Evolutionary conservation across 139 green algal genomes (phyloP), one percentile per base, ranked within the genome.

Genomic region (Coelastrella sp.): DNA sequence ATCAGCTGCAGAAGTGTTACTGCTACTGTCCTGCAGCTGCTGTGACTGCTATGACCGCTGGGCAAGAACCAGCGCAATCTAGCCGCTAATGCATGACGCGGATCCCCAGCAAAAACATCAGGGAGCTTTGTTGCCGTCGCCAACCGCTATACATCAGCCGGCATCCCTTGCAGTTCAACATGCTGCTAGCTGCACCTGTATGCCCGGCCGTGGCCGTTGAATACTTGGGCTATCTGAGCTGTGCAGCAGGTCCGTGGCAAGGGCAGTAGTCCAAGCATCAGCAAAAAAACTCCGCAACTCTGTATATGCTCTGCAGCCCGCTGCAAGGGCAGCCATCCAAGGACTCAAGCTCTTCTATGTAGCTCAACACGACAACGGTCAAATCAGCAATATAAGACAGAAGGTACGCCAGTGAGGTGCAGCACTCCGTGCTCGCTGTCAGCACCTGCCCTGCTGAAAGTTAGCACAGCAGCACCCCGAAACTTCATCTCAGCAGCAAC

Each of bases 341-440:
- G 93, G 68, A 0, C 79, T 97, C 68, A 95, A 96, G 88, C 65
- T 94, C 5, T 96, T 94, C 83, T 97, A 95, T 59, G 60, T 95
- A 10, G 90, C 90, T 3, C 90, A 85, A 3, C 89, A 83, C 5
- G 91, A 94, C 61, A 80, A 92, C 2, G 91, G 92, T 0, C 8
- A 78, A 56, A 56, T 61, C 56, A 56, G 73, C 20, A 80, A 77
- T 5, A 92, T 93, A 71, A 80, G 83, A 6, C 83, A 83, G 11
- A 92, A 92, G 92, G 89, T 92, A 56, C 3, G 80, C 17, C 14
- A 65, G 58, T 19, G 11, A 5, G 66, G 56, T n/a, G 23, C 3
- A 71, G 64, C 64, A 71, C 16, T 11, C 16, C 4, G 16, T 14
- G 32, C 13, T 71, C 3, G 7, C 4, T 14, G 13, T 71, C 32